phyloP scores from a whole-genome alignment of 2,329 filamentous ascomycete genomes.

The Neofusicoccum kwambonambiense region DNA sequence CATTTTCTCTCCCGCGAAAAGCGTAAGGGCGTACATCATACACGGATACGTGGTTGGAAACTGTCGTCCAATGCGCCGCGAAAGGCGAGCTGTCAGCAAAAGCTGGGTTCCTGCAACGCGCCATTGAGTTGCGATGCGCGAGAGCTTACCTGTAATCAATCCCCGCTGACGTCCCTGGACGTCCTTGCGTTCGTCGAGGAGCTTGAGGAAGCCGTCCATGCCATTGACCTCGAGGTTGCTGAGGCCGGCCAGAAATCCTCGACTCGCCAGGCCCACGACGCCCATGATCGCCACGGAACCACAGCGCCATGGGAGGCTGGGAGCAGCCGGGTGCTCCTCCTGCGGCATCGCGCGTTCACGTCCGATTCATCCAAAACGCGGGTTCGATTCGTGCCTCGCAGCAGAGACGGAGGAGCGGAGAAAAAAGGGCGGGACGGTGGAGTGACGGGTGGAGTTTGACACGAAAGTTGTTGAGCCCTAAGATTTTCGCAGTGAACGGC shows the following conservation, averaged over 20 bases:
- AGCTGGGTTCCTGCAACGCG: neutral
- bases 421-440: neutral
- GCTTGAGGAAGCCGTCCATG: slow-evolving; percentile 69
- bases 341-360: slow-evolving; percentile 18
- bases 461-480: slow-evolving; percentile 12
- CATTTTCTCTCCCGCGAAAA: neutral
- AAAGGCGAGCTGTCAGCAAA: too few relatives aligned
- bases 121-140: neutral
- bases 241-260: slow-evolving; percentile 71
- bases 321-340: slow-evolving; percentile 50
- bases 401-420: neutral
- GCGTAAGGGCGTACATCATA: slow-evolving; percentile 51
- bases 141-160: slow-evolving; percentile 72
- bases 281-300: slow-evolving; percentile 75
- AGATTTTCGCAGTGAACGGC: neutral
- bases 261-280: slow-evolving; percentile 66
- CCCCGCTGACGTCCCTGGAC: slow-evolving; percentile 67
- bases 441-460: neutral
- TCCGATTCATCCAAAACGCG: slow-evolving; percentile 30
- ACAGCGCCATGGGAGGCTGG: slow-evolving; percentile 67
- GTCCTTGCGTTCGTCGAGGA: slow-evolving; percentile 72
- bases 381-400: neutral
- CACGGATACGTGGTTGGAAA: slow-evolving; percentile 87
- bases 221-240: slow-evolving; percentile 76
- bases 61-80: slow-evolving; percentile 42